Conservation (phyloP, 1,139 yeast genomes). For the Eremothecium coryli region DNA sequence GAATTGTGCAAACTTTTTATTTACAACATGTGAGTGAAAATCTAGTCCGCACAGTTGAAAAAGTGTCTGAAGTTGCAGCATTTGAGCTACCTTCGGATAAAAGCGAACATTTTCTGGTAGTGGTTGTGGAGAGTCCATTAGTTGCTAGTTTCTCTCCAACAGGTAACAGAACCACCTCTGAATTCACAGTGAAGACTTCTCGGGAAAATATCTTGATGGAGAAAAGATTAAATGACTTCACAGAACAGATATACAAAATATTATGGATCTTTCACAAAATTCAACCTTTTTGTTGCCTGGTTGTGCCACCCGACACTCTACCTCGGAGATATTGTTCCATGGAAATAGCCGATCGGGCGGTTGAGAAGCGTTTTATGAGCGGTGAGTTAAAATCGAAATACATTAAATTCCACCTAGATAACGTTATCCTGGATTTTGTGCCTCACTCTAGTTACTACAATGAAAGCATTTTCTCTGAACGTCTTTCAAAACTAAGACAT, state of each 20-base stretch:
- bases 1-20: conserved; percentile 45
- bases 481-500: conserved; percentile 26
- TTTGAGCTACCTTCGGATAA: conserved; percentile 77
- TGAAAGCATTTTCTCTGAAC: conserved; percentile 31
- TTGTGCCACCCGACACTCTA: conserved; percentile 71
- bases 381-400: conserved; percentile 70
- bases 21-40: conserved; percentile 66
- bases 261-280: conserved; percentile 58
- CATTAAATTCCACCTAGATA: conserved; percentile 52
- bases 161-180: conserved; percentile 5
- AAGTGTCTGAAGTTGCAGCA: conserved; percentile 82
- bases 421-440: conserved; percentile 28
- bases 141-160: conserved; percentile 8
- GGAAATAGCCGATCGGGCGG: conserved; percentile 90
- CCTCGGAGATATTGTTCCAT: conserved; percentile 50
- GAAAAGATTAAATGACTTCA: conserved; percentile 44
- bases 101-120: conserved; percentile 73
- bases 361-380: conserved; percentile 69
- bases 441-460: conserved; percentile 29
- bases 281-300: conserved; percentile 70
- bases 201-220: conserved; percentile 18
- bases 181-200: not conserved
- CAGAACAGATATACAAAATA: conserved; percentile 64
- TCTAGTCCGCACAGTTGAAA: conserved; percentile 70
- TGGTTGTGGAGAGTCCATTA: conserved; percentile 76